Base-by-base conservation (phyloP, 371 early-diverging fungal species). In the Polyrhizophydium stewartii region DNA sequence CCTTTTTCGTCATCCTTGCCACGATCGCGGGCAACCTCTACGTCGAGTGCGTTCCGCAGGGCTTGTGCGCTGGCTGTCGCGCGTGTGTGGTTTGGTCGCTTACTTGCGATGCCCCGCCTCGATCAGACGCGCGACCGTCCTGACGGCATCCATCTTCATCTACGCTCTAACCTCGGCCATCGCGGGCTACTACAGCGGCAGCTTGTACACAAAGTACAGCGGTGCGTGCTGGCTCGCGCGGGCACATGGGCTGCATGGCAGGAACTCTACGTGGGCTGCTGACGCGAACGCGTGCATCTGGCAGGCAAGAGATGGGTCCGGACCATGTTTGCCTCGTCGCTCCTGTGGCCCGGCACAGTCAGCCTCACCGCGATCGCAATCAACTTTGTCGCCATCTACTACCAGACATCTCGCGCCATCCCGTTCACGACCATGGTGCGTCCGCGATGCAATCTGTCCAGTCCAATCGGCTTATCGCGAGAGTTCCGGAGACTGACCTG, bases 131-230 rank as follows among this genome's bases (percentile, higher is more conserved):
- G 87, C 90, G 0, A 87, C 86, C 5, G 89, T 90, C n/a, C 65
- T 92, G 58, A 90, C 90, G 0, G 85, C 87, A 0, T 77, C 88
- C 32, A 85, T 92, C 37, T 91, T 92, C 63, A 69, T 90, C 25
- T 92, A 91, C 69, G 89, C 92, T 1, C 65, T 90, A 19, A 88
- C 87, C 2, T 87, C 91, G 1, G 74, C 83, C 46, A 70, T 90
- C 28, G 73, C 86, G 25, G 93, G 91, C 7, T 91, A 86, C 67
- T 81, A 83, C 22, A 82, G 86, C 37, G 85, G 87, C 2, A 74
- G 85, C 35, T 85, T 82, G 61, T 92, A 88, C 67, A 70, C 82
- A n/a, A 74, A 79, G 33, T 87, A 89, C 60, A 87, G 87, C 28
- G 92, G 87, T 71, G 24, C 53, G 62, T 49, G 28, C 56, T 38